phyloP scores from a whole-genome alignment of 202 grass and related monocot species.

The Panicum hallii region DNA sequence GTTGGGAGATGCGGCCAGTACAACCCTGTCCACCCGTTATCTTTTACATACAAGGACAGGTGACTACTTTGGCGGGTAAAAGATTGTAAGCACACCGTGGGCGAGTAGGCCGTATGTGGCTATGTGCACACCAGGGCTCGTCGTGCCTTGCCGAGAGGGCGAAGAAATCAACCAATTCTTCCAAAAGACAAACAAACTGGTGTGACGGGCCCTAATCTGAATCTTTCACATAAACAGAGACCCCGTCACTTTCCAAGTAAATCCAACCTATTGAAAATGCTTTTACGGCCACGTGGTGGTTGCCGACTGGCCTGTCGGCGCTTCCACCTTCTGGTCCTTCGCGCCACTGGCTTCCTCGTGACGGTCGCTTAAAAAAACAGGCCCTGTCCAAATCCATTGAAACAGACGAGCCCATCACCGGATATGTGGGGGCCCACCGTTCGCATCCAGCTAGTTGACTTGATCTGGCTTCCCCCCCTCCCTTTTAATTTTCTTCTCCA shows the following conservation, averaged over 20 bases:
- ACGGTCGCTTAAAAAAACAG: conserved; percentile 17
- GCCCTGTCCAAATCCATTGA: conserved; percentile 19
- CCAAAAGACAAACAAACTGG: too few species aligned
- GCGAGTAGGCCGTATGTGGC: too few species aligned
- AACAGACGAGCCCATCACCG: conserved; percentile 10
- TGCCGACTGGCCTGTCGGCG: conserved; percentile 34
- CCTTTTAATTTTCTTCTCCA: neutral
- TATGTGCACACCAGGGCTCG: too few species aligned
- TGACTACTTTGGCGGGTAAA: too few species aligned
- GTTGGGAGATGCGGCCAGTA: too few species aligned
- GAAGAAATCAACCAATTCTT: too few species aligned
- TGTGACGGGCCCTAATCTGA: too few species aligned
- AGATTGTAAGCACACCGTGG: too few species aligned
- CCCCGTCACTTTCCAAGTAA: neutral
- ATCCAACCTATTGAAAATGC: neutral
- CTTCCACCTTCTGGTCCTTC: neutral
- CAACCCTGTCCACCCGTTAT: too few species aligned
- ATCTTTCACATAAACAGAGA: too few species aligned
- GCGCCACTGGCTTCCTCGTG: conserved; percentile 10
- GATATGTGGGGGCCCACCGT: neutral
- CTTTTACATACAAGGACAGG: too few species aligned
- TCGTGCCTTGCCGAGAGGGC: too few species aligned
- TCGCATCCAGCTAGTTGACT: neutral
- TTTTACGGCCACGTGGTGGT: conserved; percentile 3
- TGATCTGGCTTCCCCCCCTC: neutral